A percentile compares a stretch with the other conserved stretches of the same genome.
phyloP scores from a whole-genome alignment of 2,329 filamentous ascomycete species.

The Lachnellula suecica region DNA sequence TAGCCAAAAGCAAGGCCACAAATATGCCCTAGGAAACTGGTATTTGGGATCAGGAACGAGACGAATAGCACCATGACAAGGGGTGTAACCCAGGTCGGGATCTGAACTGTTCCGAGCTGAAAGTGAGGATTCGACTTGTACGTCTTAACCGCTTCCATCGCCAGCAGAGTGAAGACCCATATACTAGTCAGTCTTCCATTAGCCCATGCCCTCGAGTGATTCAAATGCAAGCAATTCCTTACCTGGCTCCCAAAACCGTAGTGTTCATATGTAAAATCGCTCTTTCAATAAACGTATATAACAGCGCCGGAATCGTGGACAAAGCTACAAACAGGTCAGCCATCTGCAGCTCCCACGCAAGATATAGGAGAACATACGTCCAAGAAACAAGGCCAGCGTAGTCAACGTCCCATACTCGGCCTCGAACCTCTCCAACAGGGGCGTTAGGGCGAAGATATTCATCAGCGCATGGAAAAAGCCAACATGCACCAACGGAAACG shows the following conservation, averaged over 20 bases:
- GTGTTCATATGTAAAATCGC: conserved; percentile 70
- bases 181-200: conserved; percentile 53
- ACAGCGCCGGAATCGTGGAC: conserved; percentile 75
- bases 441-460: conserved; percentile 77
- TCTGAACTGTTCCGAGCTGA: conserved; percentile 58
- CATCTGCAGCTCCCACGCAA: not conserved
- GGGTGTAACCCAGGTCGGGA: conserved; percentile 91
- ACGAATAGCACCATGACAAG: conserved; percentile 74
- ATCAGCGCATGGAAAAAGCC: conserved; percentile 78
- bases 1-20: conserved; percentile 85
- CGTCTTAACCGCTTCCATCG: conserved; percentile 82
- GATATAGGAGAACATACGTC: conserved; percentile 63
- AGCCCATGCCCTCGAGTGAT: conserved; percentile 19
- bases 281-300: conserved; percentile 80
- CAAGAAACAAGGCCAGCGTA: conserved; percentile 83
- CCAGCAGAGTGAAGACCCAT: conserved; percentile 88
- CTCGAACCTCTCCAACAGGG: conserved; percentile 93
- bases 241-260: conserved; percentile 81
- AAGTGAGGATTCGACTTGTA: conserved; percentile 80
- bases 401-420: conserved; percentile 87
- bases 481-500: conserved; percentile 83
- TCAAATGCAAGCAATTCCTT: conserved; percentile 27
- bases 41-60: conserved; percentile 74
- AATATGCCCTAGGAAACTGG: conserved; percentile 83
- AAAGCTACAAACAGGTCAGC: conserved; percentile 51